phyloP scores from a whole-genome alignment of 441 rosid genomes.

The Geranium incanum region DNA sequence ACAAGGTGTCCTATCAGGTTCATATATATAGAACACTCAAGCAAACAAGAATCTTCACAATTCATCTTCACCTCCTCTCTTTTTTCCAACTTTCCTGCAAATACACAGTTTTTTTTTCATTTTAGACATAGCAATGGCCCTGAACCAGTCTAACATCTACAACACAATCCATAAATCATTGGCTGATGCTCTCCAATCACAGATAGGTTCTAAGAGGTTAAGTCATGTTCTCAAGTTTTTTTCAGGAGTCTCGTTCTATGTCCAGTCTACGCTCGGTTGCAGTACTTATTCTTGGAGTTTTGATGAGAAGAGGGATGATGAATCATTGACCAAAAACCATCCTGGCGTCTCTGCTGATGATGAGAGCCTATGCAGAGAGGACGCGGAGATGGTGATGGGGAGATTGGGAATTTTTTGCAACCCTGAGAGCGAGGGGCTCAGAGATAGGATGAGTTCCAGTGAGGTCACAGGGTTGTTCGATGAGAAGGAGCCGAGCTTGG shows the following conservation, averaged over 20 bases:
- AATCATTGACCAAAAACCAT: neutral
- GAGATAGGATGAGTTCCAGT: conserved; percentile 1
- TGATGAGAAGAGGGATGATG: neutral
- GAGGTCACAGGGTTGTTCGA: conserved; percentile 30
- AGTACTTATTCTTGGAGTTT: neutral
- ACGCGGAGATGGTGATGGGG: conserved; percentile 28
- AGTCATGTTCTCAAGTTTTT: neutral
- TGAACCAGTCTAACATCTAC: too few species aligned
- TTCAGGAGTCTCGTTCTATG: neutral
- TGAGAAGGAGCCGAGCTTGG: conserved; percentile 30
- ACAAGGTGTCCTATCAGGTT: neutral
- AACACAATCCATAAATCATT: neutral
- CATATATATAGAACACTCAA: neutral
- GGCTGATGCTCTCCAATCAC: neutral
- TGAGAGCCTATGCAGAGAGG: conserved; percentile 4
- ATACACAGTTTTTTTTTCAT: neutral
- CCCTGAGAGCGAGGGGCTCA: neutral
- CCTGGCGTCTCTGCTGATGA: neutral
- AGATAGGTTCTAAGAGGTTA: neutral
- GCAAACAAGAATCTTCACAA: neutral
- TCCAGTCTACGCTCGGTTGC: neutral
- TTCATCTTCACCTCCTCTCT: too few species aligned
- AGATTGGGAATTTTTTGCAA: conserved; percentile 23
- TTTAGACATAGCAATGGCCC: too few species aligned
- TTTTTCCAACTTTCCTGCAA: neutral